Percentiles rank a stretch among this genome's conserved stretches.
phyloP scores from a whole-genome alignment of 345 rosid species.

The Barbarea vulgaris region DNA sequence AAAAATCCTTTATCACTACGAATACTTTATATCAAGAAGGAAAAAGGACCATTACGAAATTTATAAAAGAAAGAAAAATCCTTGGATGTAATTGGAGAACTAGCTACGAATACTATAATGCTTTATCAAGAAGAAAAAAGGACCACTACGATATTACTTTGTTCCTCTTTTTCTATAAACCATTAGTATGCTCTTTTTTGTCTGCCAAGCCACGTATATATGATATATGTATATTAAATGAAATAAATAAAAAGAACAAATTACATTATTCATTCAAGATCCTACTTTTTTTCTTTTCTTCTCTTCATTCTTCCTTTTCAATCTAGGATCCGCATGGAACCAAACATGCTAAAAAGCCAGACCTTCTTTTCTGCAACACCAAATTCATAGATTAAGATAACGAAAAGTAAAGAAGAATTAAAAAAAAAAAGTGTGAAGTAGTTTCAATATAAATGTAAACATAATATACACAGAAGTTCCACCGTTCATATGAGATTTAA shows the following conservation, averaged over 20 bases:
- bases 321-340: constrained; percentile 62
- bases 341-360: constrained; percentile 73
- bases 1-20: background rate
- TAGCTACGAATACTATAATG: background rate
- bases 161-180: constrained; percentile 32
- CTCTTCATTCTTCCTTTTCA: constrained; percentile 16
- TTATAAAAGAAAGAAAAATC: background rate
- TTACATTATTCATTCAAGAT: constrained; percentile 35
- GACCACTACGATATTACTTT: constrained; percentile 11
- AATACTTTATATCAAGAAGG: background rate
- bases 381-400: background rate
- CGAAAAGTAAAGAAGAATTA: background rate
- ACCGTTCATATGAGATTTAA: background rate
- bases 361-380: constrained; percentile 63
- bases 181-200: constrained; percentile 25
- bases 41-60: background rate
- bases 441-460: background rate
- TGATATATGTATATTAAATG: constrained; percentile 24
- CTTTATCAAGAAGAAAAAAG: background rate
- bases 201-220: constrained; percentile 32
- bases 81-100: background rate
- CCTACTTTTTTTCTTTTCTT: constrained; percentile 24
- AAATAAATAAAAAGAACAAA: constrained; percentile 20
- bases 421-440: background rate
- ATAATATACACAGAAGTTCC: background rate